Base-by-base conservation (phyloP, 78 protist genomes). In the Cyanophora paradoxa region DNA sequence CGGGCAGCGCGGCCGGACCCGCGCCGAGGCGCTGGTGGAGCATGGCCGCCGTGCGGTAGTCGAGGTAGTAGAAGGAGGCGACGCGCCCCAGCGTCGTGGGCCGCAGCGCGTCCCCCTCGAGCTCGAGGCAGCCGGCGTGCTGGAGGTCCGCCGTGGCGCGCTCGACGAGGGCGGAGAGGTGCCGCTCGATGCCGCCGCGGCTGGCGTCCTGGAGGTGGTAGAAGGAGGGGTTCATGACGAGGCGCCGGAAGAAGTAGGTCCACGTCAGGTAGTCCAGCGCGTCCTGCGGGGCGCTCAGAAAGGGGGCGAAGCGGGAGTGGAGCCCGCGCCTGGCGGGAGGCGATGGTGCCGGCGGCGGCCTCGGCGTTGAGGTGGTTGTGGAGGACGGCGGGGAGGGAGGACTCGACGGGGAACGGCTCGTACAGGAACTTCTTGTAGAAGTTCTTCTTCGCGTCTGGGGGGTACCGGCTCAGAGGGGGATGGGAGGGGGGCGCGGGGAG, bases 391-490 rank as follows among this genome's bases (percentile, higher is more conserved):
- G 75, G 81, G 63, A 98, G 92, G 34, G 58, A 52, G 28, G 92
- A 79, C 84, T 98, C 99, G 0, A 97, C 98, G 17, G 99, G 99
- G 88, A 98, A 95, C 33, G 99, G 98, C 76, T 91, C 96, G 82
- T 92, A 84, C 41, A 98, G 86, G 77, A 98, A 97, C 79, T 93
- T 88, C 33, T 86, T 74, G 87, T 96, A 98, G 34, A 93, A 96
- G 50, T 83, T 50, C 84, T 94, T 95, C n/a, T n/a, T n/a, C n/a
- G n/a, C n/a, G n/a, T n/a, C n/a, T n/a, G n/a, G n/a, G n/a, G n/a
- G n/a, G n/a, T n/a, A n/a, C n/a, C n/a, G n/a, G n/a, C n/a, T n/a
- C n/a, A n/a, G n/a, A n/a, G n/a, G n/a, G n/a, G n/a, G n/a, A n/a
- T n/a, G n/a, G n/a, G n/a, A n/a, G n/a, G n/a, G n/a, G n/a, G n/a